Conservation (phyloP, 202 grass and related monocot species). For the Setaria italica region DNA sequence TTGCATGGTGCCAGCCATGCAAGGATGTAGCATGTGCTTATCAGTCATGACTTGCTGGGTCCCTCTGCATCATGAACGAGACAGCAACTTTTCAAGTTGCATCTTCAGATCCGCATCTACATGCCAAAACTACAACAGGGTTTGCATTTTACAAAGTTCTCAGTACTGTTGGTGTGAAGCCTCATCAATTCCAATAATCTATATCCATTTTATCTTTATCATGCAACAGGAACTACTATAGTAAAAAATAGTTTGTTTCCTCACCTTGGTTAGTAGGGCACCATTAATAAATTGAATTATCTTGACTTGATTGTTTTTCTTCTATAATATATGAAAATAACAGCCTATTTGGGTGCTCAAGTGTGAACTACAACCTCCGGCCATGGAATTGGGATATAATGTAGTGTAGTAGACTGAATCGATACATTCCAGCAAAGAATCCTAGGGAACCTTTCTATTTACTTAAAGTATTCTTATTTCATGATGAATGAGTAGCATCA, state of each 20-base stretch:
- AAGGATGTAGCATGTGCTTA: not conserved
- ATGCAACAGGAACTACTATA: not conserved
- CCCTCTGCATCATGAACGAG: not conserved
- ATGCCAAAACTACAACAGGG: not conserved
- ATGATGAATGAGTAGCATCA: no score
- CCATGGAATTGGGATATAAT: no score
- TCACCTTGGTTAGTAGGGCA: not conserved
- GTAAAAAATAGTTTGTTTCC: not conserved
- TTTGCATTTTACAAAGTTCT: conserved; percentile 1
- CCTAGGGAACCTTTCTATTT: no score
- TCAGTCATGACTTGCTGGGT: not conserved
- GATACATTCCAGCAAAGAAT: no score
- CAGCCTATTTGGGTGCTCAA: no score
- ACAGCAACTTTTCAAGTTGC: not conserved
- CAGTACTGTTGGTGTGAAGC: not conserved
- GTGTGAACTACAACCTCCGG: not conserved
- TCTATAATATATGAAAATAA: not conserved
- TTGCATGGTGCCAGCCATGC: not conserved
- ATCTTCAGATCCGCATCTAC: not conserved
- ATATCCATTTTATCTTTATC: not conserved
- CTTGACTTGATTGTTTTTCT: not conserved
- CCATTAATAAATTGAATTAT: not conserved
- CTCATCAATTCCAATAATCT: not conserved
- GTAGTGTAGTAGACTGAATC: no score
- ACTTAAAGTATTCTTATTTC: no score